Percentiles rank a stretch among this genome's conserved stretches.
These are phyloP conservation scores for Bidens hawaiensis DNA, from an alignment of 140 eudicot species.

Conservation along the genomic window DNA sequence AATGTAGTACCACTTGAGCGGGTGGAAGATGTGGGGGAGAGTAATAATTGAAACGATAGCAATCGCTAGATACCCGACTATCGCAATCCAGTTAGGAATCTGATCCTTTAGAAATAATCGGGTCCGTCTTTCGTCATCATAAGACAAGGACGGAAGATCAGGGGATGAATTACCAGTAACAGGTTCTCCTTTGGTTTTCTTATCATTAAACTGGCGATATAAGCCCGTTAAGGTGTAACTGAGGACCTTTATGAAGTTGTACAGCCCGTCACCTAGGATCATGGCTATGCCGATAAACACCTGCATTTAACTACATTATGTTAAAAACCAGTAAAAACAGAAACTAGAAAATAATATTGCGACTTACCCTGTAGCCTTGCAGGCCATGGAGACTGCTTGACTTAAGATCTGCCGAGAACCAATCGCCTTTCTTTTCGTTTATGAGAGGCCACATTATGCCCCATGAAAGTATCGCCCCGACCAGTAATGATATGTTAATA, in stretches of 20 bases:
- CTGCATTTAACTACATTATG: conserved; percentile 30
- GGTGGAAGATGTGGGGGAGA: conserved; percentile 74
- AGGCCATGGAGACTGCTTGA: conserved; percentile 65
- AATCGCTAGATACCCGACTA: conserved; percentile 48
- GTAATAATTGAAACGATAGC: conserved; percentile 49
- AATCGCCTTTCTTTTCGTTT: conserved; percentile 54
- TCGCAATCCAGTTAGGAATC: conserved; percentile 74
- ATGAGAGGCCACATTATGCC: conserved; percentile 99
- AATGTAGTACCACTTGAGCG: conserved; percentile 75
- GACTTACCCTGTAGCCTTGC: conserved; percentile 82
- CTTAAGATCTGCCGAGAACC: conserved; percentile 57
- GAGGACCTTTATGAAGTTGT: conserved; percentile 71
- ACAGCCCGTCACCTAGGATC: conserved; percentile 92
- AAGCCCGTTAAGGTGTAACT: conserved; percentile 51
- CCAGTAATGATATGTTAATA: conserved; percentile 54
- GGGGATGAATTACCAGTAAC: conserved; percentile 22
- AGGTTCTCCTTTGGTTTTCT: conserved; percentile 25
- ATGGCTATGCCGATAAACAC: conserved; percentile 81
- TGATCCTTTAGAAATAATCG: conserved; percentile 75
- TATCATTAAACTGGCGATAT: conserved; percentile 38
- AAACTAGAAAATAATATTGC: conserved; percentile 5
- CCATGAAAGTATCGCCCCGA: conserved; percentile 89
- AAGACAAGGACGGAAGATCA: conserved; percentile 36
- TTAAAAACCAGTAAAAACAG: neutral
- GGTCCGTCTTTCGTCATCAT: conserved; percentile 61